These are phyloP conservation scores for Wickerhamiella parazyma DNA, from an alignment of 805 yeast species.

Conservation along the genomic window DNA sequence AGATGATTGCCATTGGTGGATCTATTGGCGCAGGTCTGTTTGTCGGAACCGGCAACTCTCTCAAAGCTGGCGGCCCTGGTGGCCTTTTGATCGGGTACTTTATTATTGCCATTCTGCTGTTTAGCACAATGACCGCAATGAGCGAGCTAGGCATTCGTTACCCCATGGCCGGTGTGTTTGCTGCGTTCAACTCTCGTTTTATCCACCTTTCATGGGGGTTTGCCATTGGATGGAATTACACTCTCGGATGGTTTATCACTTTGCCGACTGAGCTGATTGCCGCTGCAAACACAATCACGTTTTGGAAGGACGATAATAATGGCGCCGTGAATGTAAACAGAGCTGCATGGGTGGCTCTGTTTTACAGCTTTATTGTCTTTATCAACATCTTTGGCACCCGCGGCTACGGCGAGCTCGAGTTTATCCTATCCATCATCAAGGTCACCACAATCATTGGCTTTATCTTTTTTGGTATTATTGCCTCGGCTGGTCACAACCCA, in stretches of 20 bases:
- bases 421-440: slow-evolving; percentile 38
- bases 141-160: slow-evolving; percentile 53
- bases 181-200: slow-evolving; percentile 41
- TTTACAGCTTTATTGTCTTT: slow-evolving; percentile 32
- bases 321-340: slow-evolving; percentile 35
- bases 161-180: slow-evolving; percentile 44
- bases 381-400: slow-evolving; percentile 38
- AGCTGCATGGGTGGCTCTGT: slow-evolving; percentile 38
- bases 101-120: slow-evolving; percentile 41
- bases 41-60: slow-evolving; percentile 34
- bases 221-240: slow-evolving; percentile 53
- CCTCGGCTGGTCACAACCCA: slow-evolving; percentile 38
- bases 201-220: slow-evolving; percentile 50
- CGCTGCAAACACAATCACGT: slow-evolving; percentile 38
- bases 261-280: slow-evolving; percentile 48
- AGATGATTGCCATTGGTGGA: slow-evolving; percentile 62
- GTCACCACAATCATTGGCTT: slow-evolving; percentile 49
- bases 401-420: slow-evolving; percentile 50
- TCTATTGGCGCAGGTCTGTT: slow-evolving; percentile 62
- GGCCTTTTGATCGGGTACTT: slow-evolving; percentile 35
- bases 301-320: slow-evolving; percentile 42
- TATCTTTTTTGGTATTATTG: slow-evolving; percentile 43
- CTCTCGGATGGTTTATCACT: slow-evolving; percentile 42
- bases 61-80: slow-evolving; percentile 36
- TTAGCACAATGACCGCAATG: slow-evolving; percentile 42